Conservation (phyloP, 2,329 filamentous ascomycete genomes). For the Fusarium sp. region DNA sequence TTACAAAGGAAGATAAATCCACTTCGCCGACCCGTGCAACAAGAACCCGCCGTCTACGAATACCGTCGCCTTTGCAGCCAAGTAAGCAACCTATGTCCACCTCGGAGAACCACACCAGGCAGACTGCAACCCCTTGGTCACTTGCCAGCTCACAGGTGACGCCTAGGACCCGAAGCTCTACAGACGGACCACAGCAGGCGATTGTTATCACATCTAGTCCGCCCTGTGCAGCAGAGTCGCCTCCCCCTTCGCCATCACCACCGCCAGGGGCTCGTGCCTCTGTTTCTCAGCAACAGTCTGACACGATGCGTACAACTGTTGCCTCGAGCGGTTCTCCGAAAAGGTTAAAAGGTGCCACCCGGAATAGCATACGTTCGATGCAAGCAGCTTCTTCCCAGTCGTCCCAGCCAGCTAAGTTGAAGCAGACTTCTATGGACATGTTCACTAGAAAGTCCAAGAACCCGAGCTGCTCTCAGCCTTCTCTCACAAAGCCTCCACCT, state of each 20-base stretch:
- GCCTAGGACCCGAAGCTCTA: slow-evolving; percentile 51
- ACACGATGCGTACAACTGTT: slow-evolving; percentile 43
- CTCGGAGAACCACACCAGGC: slow-evolving; percentile 37
- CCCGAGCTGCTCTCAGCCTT: slow-evolving; percentile 9
- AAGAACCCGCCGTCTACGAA: slow-evolving; percentile 35
- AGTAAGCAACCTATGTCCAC: slow-evolving; percentile 53
- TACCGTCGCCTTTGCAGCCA: slow-evolving; percentile 43
- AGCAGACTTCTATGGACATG: slow-evolving; percentile 51
- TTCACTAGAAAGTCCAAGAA: slow-evolving; percentile 39
- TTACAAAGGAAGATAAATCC: neutral
- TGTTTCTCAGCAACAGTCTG: slow-evolving; percentile 35
- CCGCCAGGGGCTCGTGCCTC: slow-evolving; percentile 21
- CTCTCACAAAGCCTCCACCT: neutral
- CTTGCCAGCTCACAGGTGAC: slow-evolving; percentile 57
- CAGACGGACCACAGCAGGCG: slow-evolving; percentile 49
- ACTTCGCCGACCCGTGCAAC: slow-evolving; percentile 9
- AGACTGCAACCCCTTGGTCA: slow-evolving; percentile 50
- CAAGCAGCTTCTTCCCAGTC: neutral
- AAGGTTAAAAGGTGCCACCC: slow-evolving; percentile 24
- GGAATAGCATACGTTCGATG: neutral
- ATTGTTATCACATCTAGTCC: slow-evolving; percentile 61
- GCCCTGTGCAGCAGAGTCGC: slow-evolving; percentile 44
- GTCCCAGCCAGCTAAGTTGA: slow-evolving; percentile 38
- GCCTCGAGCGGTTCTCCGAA: slow-evolving; percentile 34
- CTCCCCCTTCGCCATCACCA: slow-evolving; percentile 45